Evolutionary conservation across 139 green algal species (phyloP), one percentile per base, ranked within the genome.

Genomic region (Chlorella sp.): DNA sequence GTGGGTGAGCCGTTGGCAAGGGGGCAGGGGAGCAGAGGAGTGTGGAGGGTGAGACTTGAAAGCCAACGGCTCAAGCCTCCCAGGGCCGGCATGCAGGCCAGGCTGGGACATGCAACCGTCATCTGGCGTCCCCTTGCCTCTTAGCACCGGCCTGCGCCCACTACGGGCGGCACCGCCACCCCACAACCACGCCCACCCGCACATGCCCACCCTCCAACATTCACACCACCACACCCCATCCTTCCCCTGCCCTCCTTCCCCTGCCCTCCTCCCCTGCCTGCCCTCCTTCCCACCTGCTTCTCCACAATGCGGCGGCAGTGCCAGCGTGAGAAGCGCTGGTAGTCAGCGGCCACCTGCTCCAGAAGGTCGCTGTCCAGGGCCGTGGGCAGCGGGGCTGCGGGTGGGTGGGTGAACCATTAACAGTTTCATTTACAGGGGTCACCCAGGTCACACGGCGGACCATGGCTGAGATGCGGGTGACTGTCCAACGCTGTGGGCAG

Each of bases 251-350:
- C 48, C 5, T 57, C 48, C 48, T 9, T 9, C 48, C 48, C 48
- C 48, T 5, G 48, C n/a, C 48, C 48, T 57, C 48, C 48, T 57
- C 48, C 48, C 48, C 48, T 9, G 4, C 37, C 37, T 21, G 19
- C 57, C 19, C 53, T 9, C 37, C 37, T 21, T 22, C 57, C 19
- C 53, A 48, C 82, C 82, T 86, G 82, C 57, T 76, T 66, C 60
- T 86, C 82, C 7, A 86, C 82, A 19, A 86, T 86, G 57, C 82
- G 82, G 18, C 82, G 82, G 82, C 82, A 86, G 36, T 86, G 82
- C 82, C 82, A 86, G 30, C 82, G 82, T 12, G 82, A 71, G 82
- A 61, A 86, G 34, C 81, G 81, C 82, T 86, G 82, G 57, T 86
- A 86, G 36, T 77, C 60, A 0, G 14, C 57, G 15, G 76, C 82